A percentile compares a stretch with the other conserved stretches of the same genome.
phyloP scores from a whole-genome alignment of 768 basidiomycete species.

The Calvatia gigantea region DNA sequence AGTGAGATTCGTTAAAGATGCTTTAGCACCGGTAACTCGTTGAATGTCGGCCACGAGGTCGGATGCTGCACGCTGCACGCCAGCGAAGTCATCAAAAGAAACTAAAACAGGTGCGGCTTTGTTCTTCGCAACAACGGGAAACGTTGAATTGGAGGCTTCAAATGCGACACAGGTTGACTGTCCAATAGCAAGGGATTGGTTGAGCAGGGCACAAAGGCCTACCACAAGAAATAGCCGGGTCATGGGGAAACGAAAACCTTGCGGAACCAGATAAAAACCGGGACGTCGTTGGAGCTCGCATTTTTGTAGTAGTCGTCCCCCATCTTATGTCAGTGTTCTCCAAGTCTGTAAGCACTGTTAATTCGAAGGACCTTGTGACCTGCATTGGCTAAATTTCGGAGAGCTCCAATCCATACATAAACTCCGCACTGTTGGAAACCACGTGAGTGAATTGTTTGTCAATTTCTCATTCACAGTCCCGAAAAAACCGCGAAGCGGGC shows the following conservation, averaged over 20 bases:
- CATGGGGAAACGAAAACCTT: not conserved
- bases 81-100: slow-evolving; percentile 58
- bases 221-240: slow-evolving; percentile 8
- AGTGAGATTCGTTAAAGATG: slow-evolving; percentile 49
- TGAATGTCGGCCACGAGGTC: slow-evolving; percentile 63
- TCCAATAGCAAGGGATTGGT: slow-evolving; percentile 36
- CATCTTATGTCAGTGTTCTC: not conserved
- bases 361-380: slow-evolving; percentile 5
- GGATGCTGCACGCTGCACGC: slow-evolving; percentile 55
- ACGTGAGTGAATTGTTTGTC: not conserved
- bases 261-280: not conserved
- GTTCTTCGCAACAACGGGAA: slow-evolving; percentile 43
- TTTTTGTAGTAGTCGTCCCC: slow-evolving; percentile 8
- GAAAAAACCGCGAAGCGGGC: not conserved
- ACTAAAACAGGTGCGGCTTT: slow-evolving; percentile 47
- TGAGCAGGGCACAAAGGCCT: slow-evolving; percentile 17
- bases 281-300: not conserved
- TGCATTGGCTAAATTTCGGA: slow-evolving; percentile 7
- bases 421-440: not conserved
- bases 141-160: slow-evolving; percentile 29
- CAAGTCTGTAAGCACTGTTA: not conserved
- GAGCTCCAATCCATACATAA: not conserved
- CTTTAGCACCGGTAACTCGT: slow-evolving; percentile 52
- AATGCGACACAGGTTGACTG: slow-evolving; percentile 48
- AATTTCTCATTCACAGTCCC: not conserved